phyloP scores from a whole-genome alignment of 2,329 filamentous ascomycete species.

The Pseudogymnoascus sp. region DNA sequence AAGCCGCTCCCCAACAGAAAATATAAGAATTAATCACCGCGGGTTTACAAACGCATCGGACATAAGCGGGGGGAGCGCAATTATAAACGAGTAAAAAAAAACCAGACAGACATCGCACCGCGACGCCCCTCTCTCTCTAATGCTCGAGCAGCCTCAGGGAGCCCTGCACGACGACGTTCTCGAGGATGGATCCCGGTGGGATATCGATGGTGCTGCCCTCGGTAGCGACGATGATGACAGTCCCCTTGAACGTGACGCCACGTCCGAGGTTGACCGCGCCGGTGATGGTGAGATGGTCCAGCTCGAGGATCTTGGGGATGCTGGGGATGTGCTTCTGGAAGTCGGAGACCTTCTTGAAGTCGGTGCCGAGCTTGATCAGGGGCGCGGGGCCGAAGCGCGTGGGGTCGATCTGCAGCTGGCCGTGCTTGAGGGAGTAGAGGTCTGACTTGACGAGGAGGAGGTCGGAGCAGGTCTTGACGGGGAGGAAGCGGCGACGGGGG shows the following conservation, averaged over 20 bases:
- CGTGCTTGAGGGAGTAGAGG: conserved; percentile 96
- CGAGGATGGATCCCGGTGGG: conserved; percentile 88
- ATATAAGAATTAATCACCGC: background rate
- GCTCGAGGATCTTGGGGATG: conserved; percentile 84
- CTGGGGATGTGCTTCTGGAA: conserved; percentile 82
- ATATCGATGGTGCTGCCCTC: conserved; percentile 98
- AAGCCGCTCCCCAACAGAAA: background rate
- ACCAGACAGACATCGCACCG: background rate
- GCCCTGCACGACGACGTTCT: conserved; percentile 98
- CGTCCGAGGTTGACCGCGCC: conserved; percentile 94
- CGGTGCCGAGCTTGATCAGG: conserved; percentile 94
- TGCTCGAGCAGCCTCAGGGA: conserved; percentile 70
- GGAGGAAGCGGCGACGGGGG: conserved; percentile 92
- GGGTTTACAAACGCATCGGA: background rate
- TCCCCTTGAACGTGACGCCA: conserved; percentile 92
- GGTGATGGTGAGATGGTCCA: conserved; percentile 94
- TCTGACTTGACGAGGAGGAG: conserved; percentile 99
- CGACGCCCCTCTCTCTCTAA: conserved; percentile 30
- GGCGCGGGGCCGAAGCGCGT: conserved; percentile 94
- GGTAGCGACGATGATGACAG: conserved; percentile 96
- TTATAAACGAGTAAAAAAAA: background rate
- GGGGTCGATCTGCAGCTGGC: conserved; percentile 93
- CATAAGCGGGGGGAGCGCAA: background rate
- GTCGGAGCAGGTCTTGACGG: conserved; percentile 99
- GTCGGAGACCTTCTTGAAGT: conserved; percentile 99